phyloP scores from a whole-genome alignment of 148 eudicot genomes.

The Amaranthus hypochondriacus region DNA sequence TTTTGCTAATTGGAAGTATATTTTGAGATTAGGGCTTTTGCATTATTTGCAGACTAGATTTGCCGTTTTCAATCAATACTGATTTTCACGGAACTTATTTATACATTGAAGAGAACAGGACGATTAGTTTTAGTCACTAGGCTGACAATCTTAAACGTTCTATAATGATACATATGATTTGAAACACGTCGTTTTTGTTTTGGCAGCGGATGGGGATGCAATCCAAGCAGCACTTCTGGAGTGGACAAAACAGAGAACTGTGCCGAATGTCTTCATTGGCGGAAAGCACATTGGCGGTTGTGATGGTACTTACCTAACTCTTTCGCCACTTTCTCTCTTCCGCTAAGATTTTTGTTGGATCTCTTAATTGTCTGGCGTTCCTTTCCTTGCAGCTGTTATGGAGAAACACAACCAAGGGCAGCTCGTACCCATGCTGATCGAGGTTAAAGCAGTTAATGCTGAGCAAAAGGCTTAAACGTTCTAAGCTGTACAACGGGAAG shows the following conservation, averaged over 20 bases:
- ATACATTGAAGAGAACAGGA: too few species aligned
- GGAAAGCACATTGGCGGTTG: slow-evolving; percentile 74
- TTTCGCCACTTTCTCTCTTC: neutral
- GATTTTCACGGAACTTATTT: neutral
- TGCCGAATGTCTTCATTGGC: slow-evolving; percentile 79
- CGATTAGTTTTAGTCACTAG: too few species aligned
- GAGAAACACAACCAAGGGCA: slow-evolving; percentile 46
- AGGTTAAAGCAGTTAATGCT: slow-evolving; percentile 41
- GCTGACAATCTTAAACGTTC: neutral
- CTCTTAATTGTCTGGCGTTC: neutral
- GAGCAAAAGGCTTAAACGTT: slow-evolving; percentile 22
- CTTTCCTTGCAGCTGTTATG: slow-evolving; percentile 41
- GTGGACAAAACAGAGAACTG: slow-evolving; percentile 82
- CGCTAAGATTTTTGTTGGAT: neutral
- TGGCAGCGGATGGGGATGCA: slow-evolving; percentile 62
- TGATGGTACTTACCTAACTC: slow-evolving; percentile 32
- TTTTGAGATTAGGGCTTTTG: neutral
- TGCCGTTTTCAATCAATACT: neutral
- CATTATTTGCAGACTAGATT: neutral
- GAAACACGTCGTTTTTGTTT: neutral
- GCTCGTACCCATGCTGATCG: slow-evolving; percentile 60
- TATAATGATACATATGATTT: neutral
- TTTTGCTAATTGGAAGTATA: neutral
- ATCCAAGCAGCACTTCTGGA: slow-evolving; percentile 61
- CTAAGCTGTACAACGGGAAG: neutral